phyloP scores from a whole-genome alignment of 768 basidiomycete species.

The Pleurotus tuber-regium region DNA sequence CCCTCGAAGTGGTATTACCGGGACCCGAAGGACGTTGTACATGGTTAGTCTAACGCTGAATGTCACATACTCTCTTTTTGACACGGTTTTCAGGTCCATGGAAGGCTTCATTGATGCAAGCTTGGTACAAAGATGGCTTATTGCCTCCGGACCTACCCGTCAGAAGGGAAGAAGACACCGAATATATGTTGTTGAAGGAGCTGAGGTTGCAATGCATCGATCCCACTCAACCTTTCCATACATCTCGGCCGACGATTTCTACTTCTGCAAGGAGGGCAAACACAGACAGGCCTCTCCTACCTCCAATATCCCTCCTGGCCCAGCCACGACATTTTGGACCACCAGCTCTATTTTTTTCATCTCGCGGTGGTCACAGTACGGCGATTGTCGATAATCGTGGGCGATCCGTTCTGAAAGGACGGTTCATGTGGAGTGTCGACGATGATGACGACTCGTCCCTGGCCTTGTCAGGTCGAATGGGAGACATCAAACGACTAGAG shows the following conservation, averaged over 20 bases:
- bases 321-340: constrained; percentile 86
- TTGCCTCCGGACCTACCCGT: constrained; percentile 83
- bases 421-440: constrained; percentile 75
- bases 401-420: constrained; percentile 77
- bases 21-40: constrained; percentile 77
- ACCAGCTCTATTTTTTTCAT: constrained; percentile 83
- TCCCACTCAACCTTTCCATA: constrained; percentile 76
- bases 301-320: constrained; percentile 71
- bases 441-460: constrained; percentile 54
- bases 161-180: constrained; percentile 68
- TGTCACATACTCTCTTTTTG: constrained; percentile 7
- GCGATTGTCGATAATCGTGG: constrained; percentile 86
- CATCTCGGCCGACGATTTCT: constrained; percentile 37
- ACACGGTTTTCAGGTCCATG: constrained; percentile 61
- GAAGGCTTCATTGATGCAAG: constrained; percentile 86
- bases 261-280: constrained; percentile 17
- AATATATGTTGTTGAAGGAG: constrained; percentile 69
- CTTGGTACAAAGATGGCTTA: constrained; percentile 84
- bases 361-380: constrained; percentile 88
- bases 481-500: constrained; percentile 81
- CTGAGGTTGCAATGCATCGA: constrained; percentile 76
- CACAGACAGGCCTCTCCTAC: constrained; percentile 56
- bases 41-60: constrained; percentile 48
- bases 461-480: constrained; percentile 49
- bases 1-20: constrained; percentile 82